phyloP scores from a whole-genome alignment of 345 rosid genomes.

The Triadica sebifera region DNA sequence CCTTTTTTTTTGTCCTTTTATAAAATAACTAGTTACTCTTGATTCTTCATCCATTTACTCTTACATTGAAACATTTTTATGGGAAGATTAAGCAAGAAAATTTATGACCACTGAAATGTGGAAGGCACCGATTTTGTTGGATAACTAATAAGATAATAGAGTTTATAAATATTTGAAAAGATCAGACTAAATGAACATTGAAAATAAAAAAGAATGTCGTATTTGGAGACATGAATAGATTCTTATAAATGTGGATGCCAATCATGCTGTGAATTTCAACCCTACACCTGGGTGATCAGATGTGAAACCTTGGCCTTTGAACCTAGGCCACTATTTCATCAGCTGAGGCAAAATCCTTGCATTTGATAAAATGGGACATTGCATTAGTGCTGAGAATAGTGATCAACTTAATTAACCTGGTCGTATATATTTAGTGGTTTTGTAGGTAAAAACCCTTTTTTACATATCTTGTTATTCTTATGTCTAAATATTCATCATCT shows the following conservation, averaged over 20 bases:
- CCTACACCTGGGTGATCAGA: neutral
- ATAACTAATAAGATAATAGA: neutral
- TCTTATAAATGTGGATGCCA: too few species aligned
- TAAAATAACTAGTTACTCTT: neutral
- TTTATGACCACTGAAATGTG: neutral
- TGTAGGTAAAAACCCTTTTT: neutral
- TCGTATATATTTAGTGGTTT: neutral
- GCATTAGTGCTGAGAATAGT: neutral
- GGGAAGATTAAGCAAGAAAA: neutral
- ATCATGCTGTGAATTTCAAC: neutral
- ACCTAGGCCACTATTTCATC: neutral
- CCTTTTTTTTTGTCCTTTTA: too few species aligned
- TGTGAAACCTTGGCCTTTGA: neutral
- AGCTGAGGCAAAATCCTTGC: too few species aligned
- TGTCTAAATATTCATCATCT: constrained; percentile 10
- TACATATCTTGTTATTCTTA: neutral
- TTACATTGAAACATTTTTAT: neutral
- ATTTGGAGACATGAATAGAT: neutral
- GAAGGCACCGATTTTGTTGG: neutral
- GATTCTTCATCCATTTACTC: neutral
- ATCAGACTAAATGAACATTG: neutral
- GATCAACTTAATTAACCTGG: neutral
- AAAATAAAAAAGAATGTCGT: neutral
- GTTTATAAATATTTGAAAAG: neutral
- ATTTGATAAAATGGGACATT: neutral